Evolutionary conservation across 768 basidiomycete genomes (phyloP), one percentile per base, ranked within the genome.

Genomic region (Mycena alexandri): DNA sequence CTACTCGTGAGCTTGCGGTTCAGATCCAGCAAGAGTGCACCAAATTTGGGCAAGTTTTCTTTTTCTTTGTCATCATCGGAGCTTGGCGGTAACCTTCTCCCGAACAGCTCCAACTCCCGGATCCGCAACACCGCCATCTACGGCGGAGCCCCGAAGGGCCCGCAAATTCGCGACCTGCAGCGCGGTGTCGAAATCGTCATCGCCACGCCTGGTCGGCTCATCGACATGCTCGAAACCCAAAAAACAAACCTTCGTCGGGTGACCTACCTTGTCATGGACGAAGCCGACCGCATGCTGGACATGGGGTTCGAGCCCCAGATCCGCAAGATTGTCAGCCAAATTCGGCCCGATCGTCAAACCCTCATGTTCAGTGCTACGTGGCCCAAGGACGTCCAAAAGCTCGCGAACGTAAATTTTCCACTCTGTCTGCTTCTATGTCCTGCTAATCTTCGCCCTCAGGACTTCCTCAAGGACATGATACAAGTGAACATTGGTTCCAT

Each of bases 231-330:
- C 29, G 98, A 99, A 83, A 89, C 88, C 1, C 91, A 93, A 76
- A 98, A 98, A 83, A 99, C 96, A 22, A 99, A 99, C 80, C 87
- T 99, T 59, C 93, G 93, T 63, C 91, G 98, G 46, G 86, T 99
- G 63, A 99, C 98, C 22, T 99, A 99, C 80, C 87, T 99, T 44
- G 98, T 99, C 76, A 94, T 99, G 90, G 98, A 99, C 76, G 98
- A 99, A 80, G 98, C 98, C 50, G 98, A 99, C 84, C 94, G 98
- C 76, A 99, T 99, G 98, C 87, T 99, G 70, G 98, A 99, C 84
- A 99, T 99, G 98, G 98, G 98, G 86, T 99, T 99, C 83, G 98
- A 99, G 82, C 98, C 98, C 59, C 98, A 99, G 79, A 99, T 99
- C 77, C 88, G 96, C 77, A 99, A 99, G 83, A 98, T 99, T 71